Percentiles rank a stretch among this genome's conserved stretches.
These are phyloP conservation scores for Crithidia bombi DNA, from an alignment of 208 protist species.

Conservation along the genomic window DNA sequence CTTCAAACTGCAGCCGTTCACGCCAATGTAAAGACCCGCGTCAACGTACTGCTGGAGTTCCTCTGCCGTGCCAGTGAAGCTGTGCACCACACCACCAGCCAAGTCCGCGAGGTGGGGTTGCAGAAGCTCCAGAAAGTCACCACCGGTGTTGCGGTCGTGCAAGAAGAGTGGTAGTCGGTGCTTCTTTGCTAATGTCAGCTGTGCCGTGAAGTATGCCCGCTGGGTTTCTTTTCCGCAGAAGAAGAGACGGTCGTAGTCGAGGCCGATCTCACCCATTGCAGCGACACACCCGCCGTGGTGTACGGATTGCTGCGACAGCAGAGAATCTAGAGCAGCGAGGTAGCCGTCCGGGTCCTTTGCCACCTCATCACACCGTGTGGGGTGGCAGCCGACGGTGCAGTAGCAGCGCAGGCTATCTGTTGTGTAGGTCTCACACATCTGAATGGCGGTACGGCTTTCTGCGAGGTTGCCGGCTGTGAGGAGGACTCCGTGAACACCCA, in stretches of 20 bases:
- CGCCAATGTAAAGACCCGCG: conserved; percentile 92
- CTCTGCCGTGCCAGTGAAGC: conserved; percentile 90
- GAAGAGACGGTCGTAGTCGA: conserved; percentile 95
- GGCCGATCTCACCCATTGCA: conserved; percentile 83
- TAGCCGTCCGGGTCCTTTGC: conserved; percentile 57
- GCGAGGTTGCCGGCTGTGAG: conserved; percentile 70
- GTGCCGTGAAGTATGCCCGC: conserved; percentile 71
- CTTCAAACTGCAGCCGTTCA: conserved; percentile 96
- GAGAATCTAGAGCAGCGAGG: conserved; percentile 45
- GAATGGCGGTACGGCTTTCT: conserved; percentile 64
- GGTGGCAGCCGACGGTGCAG: conserved; percentile 90
- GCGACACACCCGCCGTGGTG: conserved; percentile 72
- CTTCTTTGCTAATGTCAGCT: conserved; percentile 86
- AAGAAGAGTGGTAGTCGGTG: conserved; percentile 93
- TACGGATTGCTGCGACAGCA: conserved; percentile 63
- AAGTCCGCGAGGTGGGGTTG: conserved; percentile 47
- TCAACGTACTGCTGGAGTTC: conserved; percentile 83
- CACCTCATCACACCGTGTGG: conserved; percentile 87
- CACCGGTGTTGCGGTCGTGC: conserved; percentile 90
- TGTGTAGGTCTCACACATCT: conserved; percentile 60
- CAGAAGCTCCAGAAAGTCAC: conserved; percentile 86
- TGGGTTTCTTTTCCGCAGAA: conserved; percentile 93
- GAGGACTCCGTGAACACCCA: conserved; percentile 73
- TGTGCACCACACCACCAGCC: conserved; percentile 93
- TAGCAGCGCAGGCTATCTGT: conserved; percentile 43